phyloP scores from a whole-genome alignment of 164 flowering plant species.

The Sextonia rubra region DNA sequence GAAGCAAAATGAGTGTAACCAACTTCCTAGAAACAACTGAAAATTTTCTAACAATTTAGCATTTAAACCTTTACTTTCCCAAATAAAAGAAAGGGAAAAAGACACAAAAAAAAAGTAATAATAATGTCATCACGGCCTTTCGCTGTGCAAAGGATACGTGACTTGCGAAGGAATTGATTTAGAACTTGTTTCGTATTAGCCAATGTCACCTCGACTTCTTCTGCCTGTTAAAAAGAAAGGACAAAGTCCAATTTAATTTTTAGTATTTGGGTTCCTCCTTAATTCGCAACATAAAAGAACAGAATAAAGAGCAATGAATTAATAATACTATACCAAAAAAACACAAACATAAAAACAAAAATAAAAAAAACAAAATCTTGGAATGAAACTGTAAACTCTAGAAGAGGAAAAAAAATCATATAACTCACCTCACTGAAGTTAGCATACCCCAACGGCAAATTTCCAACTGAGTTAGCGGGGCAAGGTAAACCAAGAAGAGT shows the following conservation, averaged over 20 bases:
- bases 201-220: slow-evolving; percentile 80
- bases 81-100: not conserved
- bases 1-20: no score
- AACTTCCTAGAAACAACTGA: not conserved
- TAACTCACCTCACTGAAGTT: slow-evolving; percentile 58
- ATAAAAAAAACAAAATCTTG: not conserved
- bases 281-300: not conserved
- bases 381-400: not conserved
- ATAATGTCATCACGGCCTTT: not conserved
- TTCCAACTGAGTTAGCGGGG: slow-evolving; percentile 93
- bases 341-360: not conserved
- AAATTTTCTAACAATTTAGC: slow-evolving; percentile 9
- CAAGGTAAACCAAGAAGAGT: slow-evolving; percentile 88
- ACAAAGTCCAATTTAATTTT: slow-evolving; percentile 1
- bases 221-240: slow-evolving; percentile 45
- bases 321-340: no score
- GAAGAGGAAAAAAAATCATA: not conserved
- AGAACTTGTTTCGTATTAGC: slow-evolving; percentile 93
- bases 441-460: slow-evolving; percentile 71
- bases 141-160: slow-evolving; percentile 63
- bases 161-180: slow-evolving; percentile 81
- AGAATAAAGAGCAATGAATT: no score
- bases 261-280: no score
- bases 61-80: not conserved
- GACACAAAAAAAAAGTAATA: not conserved